Percentiles rank a stretch among this genome's conserved stretches.
These are phyloP conservation scores for Cardiosporidium cionae DNA, from an alignment of 169 alveolate genomes.

Conservation along the genomic window DNA sequence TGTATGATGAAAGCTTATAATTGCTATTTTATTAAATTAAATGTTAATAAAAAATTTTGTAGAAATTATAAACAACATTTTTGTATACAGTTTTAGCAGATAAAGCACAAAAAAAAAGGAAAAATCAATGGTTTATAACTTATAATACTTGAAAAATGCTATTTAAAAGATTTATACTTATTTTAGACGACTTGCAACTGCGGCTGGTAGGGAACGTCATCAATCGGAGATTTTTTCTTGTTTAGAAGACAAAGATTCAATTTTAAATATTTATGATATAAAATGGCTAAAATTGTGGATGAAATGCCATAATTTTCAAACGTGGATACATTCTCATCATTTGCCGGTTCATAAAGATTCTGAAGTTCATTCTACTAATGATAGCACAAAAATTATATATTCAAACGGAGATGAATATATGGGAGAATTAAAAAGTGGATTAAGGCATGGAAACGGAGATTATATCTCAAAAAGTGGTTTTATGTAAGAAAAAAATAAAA, in stretches of 20 bases:
- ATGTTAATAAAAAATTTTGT: too few species aligned
- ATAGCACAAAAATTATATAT: neutral
- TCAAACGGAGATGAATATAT: neutral
- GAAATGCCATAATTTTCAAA: neutral
- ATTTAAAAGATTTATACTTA: neutral
- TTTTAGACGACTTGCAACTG: neutral
- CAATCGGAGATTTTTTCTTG: neutral
- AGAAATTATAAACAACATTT: neutral
- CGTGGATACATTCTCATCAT: neutral
- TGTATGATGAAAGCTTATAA: too few species aligned
- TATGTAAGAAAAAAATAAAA: neutral
- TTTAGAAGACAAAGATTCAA: neutral
- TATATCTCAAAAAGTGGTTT: neutral
- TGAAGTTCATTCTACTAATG: neutral
- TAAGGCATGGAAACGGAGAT: neutral
- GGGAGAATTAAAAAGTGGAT: neutral
- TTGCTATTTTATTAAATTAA: too few species aligned
- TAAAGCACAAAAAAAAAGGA: neutral
- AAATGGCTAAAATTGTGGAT: neutral
- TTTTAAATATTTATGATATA: neutral
- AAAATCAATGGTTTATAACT: too few species aligned
- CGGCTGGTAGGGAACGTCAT: neutral
- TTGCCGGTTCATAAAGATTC: neutral
- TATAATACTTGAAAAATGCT: too few species aligned
- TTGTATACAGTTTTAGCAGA: neutral